Evolutionary conservation across 495 filamentous ascomycete species (phyloP), one percentile per base, ranked within the genome.

Genomic region (Trichoderma reesei): DNA sequence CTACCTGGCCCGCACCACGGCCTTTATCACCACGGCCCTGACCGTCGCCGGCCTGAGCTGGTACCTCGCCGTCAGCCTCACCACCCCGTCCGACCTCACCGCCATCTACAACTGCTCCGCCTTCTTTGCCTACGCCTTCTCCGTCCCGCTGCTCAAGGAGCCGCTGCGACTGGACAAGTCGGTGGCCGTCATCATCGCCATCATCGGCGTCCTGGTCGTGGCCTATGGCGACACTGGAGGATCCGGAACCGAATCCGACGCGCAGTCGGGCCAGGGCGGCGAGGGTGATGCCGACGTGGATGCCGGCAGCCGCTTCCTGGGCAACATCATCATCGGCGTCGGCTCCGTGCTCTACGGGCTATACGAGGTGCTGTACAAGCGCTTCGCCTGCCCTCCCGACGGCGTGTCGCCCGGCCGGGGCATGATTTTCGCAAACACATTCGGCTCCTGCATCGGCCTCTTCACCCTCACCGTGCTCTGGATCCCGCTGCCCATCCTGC

Each of bases 31-130:
- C 0, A 86, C 79, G n/a, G 85, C 91, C 4, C 82, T 98, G 56
- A 98, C 94, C 4, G 76, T 97, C 59, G 94, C 92, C 0, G 94
- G 93, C 1, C 84, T 88, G n/a, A 92, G 87, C 60, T 98, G 94
- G 94, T 98, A 97, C 67, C 78, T 96, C 14, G 94, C 94, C 4
- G 93, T 98, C 44, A 88, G 89, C 72, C 78, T 96, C 82, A 98
- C 94, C 0, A 94, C 89, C 13, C 86, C 94, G 33, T 88, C 86
- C 68, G 94, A 98, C 70, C 78, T 98, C 63, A 98, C 94, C 0
- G 94, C 94, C 33, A 98, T 98, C 71, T 98, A 98, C 82, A 98
- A 98, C 74, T 98, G 94, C 80, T 96, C 90, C 60, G 92, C 94
- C 59, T 98, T 98, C 76, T 98, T 97, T 74, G 94, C 94, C 38